Percentiles rank a stretch among this genome's conserved stretches.
phyloP scores from a whole-genome alignment of 2,329 filamentous ascomycete species.

The Chaetothyriales sp. region DNA sequence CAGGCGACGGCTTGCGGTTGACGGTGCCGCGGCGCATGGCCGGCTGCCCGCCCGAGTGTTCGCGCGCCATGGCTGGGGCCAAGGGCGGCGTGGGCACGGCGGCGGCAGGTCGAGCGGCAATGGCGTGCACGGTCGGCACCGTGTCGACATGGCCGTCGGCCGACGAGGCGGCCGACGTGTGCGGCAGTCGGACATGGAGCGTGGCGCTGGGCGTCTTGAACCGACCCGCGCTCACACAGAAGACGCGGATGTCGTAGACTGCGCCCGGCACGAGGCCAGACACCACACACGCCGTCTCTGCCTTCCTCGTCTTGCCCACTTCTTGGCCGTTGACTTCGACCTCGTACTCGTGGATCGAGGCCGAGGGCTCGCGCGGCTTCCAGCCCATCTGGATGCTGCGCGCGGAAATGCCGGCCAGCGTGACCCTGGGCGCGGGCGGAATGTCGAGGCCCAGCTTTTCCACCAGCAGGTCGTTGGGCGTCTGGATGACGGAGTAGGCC shows the following conservation, averaged over 20 bases:
- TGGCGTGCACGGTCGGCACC: slow-evolving; percentile 37
- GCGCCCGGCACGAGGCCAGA: slow-evolving; percentile 73
- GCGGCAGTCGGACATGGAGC: slow-evolving; percentile 62
- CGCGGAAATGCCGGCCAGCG: slow-evolving; percentile 73
- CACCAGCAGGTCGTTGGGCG: slow-evolving; percentile 81
- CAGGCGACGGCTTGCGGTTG: slow-evolving; percentile 65
- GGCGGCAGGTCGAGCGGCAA: slow-evolving; percentile 38
- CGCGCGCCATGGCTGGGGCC: slow-evolving; percentile 49
- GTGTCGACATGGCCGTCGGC: slow-evolving; percentile 20
- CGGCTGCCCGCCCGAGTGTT: slow-evolving; percentile 44
- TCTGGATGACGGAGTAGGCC: slow-evolving; percentile 76
- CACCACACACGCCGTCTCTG: slow-evolving; percentile 80
- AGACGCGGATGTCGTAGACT: slow-evolving; percentile 86
- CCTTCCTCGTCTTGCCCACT: slow-evolving; percentile 74
- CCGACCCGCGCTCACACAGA: slow-evolving; percentile 79
- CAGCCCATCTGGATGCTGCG: slow-evolving; percentile 84
- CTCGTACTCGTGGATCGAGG: slow-evolving; percentile 68
- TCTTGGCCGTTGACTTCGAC: slow-evolving; percentile 81
- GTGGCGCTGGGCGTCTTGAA: slow-evolving; percentile 82
- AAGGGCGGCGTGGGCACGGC: slow-evolving; percentile 47
- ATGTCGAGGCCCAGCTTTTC: slow-evolving; percentile 88
- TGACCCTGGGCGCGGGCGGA: slow-evolving; percentile 75
- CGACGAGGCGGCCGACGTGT: slow-evolving; percentile 28
- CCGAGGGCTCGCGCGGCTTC: slow-evolving; percentile 57
- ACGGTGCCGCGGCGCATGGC: slow-evolving; percentile 49